A percentile compares a stretch with the other conserved stretches of the same genome.
Evolutionary conservation across 148 eudicot genomes (phyloP).

Genomic region (Mesembryanthemum crystallinum): DNA sequence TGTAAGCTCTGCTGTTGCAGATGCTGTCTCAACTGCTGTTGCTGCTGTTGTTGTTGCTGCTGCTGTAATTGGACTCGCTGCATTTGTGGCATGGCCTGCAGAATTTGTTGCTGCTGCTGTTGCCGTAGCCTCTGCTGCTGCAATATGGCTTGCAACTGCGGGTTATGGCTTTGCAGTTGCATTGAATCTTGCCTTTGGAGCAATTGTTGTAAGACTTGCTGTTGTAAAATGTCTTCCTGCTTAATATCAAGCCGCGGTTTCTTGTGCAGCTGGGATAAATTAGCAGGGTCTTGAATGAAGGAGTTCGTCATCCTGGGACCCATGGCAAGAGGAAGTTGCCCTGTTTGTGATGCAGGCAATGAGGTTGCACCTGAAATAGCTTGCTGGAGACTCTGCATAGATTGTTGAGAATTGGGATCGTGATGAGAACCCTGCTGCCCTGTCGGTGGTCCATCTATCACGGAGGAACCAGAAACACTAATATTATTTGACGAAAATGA

Average conservation of each 20-base stretch:
- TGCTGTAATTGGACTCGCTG: constrained; percentile 63
- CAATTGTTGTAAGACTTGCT: constrained; percentile 67
- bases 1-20: constrained; percentile 72
- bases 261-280: constrained; percentile 66
- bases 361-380: constrained; percentile 64
- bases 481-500: constrained; percentile 88
- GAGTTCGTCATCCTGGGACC: constrained; percentile 52
- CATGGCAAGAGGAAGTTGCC: constrained; percentile 50
- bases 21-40: constrained; percentile 57
- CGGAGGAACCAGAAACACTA: constrained; percentile 77
- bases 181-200: constrained; percentile 73
- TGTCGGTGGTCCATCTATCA: constrained; percentile 65
- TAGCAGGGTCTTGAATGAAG: constrained; percentile 58
- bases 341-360: constrained; percentile 47
- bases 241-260: constrained; percentile 79
- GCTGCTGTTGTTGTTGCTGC: constrained; percentile 66
- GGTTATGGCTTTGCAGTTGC: constrained; percentile 61
- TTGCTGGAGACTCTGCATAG: constrained; percentile 47
- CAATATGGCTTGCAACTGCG: constrained; percentile 75
- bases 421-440: constrained; percentile 63
- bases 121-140: constrained; percentile 84
- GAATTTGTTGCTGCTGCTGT: constrained; percentile 59
- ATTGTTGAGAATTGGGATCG: constrained; percentile 56
- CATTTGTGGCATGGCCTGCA: constrained; percentile 70
- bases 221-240: constrained; percentile 75